Conservation (phyloP, 306 rosid species). For the Prunus salicina region DNA sequence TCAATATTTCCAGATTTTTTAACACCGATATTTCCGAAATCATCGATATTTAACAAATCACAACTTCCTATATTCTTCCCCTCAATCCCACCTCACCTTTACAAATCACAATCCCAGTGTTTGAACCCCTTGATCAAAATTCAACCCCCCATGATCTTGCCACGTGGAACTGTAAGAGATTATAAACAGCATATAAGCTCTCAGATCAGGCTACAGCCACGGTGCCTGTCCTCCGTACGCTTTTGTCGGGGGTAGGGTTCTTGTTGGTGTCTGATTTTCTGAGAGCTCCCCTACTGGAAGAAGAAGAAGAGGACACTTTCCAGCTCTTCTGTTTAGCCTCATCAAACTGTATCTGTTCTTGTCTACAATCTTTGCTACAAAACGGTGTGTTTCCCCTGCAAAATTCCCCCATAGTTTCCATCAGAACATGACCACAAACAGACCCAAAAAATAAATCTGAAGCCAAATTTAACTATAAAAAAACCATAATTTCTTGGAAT, state of each 20-base stretch:
- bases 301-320: conserved; percentile 25
- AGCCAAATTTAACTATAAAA: no score
- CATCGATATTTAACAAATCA: neutral
- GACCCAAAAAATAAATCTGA: neutral
- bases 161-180: neutral
- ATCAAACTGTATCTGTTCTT: conserved; percentile 78
- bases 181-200: neutral
- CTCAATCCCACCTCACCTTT: neutral
- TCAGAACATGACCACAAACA: conserved; percentile 13
- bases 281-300: conserved; percentile 47
- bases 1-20: no score
- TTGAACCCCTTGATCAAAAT: neutral
- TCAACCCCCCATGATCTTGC: conserved; percentile 5
- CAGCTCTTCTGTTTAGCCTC: conserved; percentile 67
- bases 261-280: conserved; percentile 59
- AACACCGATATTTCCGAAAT: no score
- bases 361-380: conserved; percentile 90
- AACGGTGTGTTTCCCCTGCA: conserved; percentile 97
- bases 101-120: neutral
- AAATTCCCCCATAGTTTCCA: conserved; percentile 3
- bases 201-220: conserved; percentile 60
- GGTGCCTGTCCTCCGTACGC: conserved; percentile 61
- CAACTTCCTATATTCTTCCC: neutral
- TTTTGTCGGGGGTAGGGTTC: conserved; percentile 43
- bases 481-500: no score